A percentile compares a stretch with the other conserved stretches of the same genome.
These are phyloP conservation scores for Talaromyces sp. DNA, from an alignment of 2,329 filamentous ascomycete species.

Conservation along the genomic window DNA sequence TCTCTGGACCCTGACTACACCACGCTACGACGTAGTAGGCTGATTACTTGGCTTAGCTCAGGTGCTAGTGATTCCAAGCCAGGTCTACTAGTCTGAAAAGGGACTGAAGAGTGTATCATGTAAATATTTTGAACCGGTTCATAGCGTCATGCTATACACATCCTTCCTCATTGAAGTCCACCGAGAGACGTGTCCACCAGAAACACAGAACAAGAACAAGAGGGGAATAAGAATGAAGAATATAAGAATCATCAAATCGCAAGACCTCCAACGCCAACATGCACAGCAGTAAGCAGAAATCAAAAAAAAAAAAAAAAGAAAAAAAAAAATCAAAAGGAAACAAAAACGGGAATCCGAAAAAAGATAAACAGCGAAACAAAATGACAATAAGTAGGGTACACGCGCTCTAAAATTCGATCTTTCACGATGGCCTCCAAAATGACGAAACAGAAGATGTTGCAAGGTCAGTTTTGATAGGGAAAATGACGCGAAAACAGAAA, in stretches of 20 bases:
- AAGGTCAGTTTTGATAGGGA: constrained; percentile 15
- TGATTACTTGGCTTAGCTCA: too few relatives aligned
- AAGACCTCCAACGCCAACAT: constrained; percentile 22
- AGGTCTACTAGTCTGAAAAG: background rate
- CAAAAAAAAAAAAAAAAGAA: background rate
- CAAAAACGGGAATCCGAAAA: too few relatives aligned
- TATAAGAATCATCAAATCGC: background rate
- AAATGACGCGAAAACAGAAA: constrained; percentile 20
- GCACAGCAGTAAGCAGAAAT: background rate
- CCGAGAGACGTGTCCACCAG: constrained; percentile 5
- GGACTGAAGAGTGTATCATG: background rate
- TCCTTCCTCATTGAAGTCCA: background rate
- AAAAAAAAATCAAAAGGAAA: background rate
- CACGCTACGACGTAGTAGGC: background rate
- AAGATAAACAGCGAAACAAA: too few relatives aligned
- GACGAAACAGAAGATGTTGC: constrained; percentile 6
- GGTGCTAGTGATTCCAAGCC: too few relatives aligned
- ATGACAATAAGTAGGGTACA: constrained; percentile 20
- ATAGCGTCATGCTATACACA: constrained; percentile 7
- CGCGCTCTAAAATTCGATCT: constrained; percentile 24
- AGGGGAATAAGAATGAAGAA: constrained; percentile 24
- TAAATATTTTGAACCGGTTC: constrained; percentile 14
- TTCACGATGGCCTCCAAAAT: constrained; percentile 20
- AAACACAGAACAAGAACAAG: constrained; percentile 18
- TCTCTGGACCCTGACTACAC: background rate